Evolutionary conservation across 2,329 filamentous ascomycete species (phyloP).

Genomic region (Aspergillus sp.): DNA sequence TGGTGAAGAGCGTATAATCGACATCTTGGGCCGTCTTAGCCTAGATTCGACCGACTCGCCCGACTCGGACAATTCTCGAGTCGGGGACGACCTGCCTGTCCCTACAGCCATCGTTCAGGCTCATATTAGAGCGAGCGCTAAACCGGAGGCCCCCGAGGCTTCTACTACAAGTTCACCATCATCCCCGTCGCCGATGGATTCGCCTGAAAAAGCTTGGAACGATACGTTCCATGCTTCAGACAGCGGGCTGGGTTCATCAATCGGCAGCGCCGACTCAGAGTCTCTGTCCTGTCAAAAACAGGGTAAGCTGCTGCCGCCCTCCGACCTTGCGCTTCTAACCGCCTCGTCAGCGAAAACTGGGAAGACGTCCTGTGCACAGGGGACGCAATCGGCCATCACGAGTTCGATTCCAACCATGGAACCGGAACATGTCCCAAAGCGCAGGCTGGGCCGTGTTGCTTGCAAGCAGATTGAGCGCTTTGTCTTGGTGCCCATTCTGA

Average conservation of each 20-base stretch:
- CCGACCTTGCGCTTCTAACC: slow-evolving; percentile 5
- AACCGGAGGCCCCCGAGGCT: too few species aligned
- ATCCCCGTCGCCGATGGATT: too few species aligned
- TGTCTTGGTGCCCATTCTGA: slow-evolving; percentile 68
- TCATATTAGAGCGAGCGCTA: slow-evolving; percentile 41
- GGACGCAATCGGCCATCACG: slow-evolving; percentile 50
- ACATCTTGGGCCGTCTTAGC: slow-evolving; percentile 58
- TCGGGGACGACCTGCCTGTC: slow-evolving; percentile 51
- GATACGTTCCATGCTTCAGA: slow-evolving; percentile 71
- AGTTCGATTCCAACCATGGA: slow-evolving; percentile 47
- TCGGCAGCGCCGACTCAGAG: slow-evolving; percentile 49
- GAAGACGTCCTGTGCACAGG: slow-evolving; percentile 25
- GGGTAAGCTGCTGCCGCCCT: slow-evolving; percentile 22
- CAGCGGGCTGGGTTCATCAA: slow-evolving; percentile 77
- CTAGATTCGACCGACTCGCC: slow-evolving; percentile 43
- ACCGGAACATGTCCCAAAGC: slow-evolving; percentile 41
- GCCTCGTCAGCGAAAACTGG: slow-evolving; percentile 14
- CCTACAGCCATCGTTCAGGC: slow-evolving; percentile 52
- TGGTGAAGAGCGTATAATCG: slow-evolving; percentile 57
- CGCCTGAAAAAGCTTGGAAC: slow-evolving; percentile 41
- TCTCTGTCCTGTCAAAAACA: slow-evolving; percentile 39
- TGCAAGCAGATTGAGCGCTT: slow-evolving; percentile 70
- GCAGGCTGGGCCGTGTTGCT: slow-evolving; percentile 58
- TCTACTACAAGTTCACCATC: too few species aligned
- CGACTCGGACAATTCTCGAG: slow-evolving; percentile 35